Base-by-base conservation (phyloP, 2,329 filamentous ascomycete genomes). In the Endoconidiophora laricicola region DNA sequence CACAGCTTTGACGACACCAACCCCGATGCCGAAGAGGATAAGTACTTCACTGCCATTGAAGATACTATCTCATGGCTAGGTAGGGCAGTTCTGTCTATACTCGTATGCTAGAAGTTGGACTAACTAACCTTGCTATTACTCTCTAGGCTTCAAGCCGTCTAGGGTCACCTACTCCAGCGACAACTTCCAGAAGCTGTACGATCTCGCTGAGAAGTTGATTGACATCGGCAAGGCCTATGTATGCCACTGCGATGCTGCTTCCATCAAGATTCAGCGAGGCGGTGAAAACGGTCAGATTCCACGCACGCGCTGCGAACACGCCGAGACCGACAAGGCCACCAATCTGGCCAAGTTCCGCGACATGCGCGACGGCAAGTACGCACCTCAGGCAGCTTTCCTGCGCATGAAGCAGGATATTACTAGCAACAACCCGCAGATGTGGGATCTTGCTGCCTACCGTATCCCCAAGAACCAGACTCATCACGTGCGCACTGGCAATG, bases 381-480 rank as follows among this genome's bases (percentile, higher is more conserved):
- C 83, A 62, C 81, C 86, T 1, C 78, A 79, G 58, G 81, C 86
- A 62, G 90, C 86, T 1, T 83, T 86, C 58, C 69, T 96, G 48
- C 80, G 90, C 54, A 95, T 96, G 88, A 94, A 94, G 69, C 86
- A 94, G 71, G 76, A 86, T 56, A 85, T 86, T 55, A 76, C 77
- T 46, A 81, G 82, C 58, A 81, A 82, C 26, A 95, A 95, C 62
- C 87, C 88, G 5, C 86, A 94, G 65, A 88, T 94, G 84, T 95
- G 90, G 90, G 90, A 96, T 69, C 67, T 94, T 49, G 84, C 85
- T 2, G 90, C 90, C 14, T 96, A 94, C 65, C 79, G 90, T 54
- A 81, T 96, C 50, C 73, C 86, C 54, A 76, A 82, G 59, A 79
- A 84, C 40, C 66, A 76, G 52, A 71, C 71, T 54, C 73, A 79